phyloP scores from a whole-genome alignment of 148 eudicot genomes.

The Arbutus unedo region DNA sequence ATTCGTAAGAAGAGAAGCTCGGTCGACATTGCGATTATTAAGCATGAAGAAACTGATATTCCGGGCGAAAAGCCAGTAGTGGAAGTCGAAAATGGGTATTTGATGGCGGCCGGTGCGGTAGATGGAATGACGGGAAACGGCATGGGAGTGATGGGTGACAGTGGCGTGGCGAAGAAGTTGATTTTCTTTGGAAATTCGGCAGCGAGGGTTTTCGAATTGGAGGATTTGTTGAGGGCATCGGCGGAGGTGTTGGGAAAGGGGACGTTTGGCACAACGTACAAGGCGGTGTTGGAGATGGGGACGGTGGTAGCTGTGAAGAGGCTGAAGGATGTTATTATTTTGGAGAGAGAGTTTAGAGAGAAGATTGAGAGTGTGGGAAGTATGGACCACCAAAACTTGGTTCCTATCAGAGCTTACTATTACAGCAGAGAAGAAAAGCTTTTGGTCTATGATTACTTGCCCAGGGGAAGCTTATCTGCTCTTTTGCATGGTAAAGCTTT shows the following conservation, averaged over 20 bases:
- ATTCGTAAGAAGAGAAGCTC: no score
- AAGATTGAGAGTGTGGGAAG: conserved; percentile 22
- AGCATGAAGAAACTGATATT: no score
- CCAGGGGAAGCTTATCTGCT: conserved; percentile 33
- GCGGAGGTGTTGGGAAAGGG: conserved; percentile 35
- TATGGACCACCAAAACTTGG: conserved; percentile 25
- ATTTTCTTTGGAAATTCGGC: conserved; percentile 10
- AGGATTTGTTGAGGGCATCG: conserved; percentile 32
- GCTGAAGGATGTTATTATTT: conserved; percentile 24
- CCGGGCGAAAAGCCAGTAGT: no score
- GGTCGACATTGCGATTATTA: no score
- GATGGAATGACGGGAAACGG: no score
- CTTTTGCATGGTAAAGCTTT: conserved; percentile 27
- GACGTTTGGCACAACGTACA: conserved; percentile 29
- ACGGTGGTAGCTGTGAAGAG: conserved; percentile 30
- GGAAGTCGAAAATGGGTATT: no score
- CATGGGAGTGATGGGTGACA: background rate
- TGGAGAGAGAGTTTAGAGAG: conserved; percentile 20
- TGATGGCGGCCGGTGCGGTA: no score
- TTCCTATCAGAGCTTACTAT: conserved; percentile 26
- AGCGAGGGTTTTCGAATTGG: conserved; percentile 21
- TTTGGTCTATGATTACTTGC: conserved; percentile 28
- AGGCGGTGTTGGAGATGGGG: conserved; percentile 29
- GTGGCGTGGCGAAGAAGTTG: background rate
- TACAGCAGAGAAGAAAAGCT: conserved; percentile 31